These are phyloP conservation scores for Aspergillus cavernicola DNA, from an alignment of 495 filamentous ascomycete genomes.

Conservation along the genomic window DNA sequence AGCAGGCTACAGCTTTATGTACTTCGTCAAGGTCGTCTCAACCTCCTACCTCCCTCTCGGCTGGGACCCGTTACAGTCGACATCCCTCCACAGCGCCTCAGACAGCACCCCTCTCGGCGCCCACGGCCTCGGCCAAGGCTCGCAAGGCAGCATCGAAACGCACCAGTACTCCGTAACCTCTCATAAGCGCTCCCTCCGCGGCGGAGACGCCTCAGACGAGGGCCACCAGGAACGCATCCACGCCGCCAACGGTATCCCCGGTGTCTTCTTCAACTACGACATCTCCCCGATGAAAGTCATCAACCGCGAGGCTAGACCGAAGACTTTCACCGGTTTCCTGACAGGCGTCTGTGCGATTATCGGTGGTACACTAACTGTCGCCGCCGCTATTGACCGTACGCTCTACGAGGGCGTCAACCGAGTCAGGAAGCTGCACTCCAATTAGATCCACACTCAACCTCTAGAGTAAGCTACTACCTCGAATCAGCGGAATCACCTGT, in stretches of 20 bases:
- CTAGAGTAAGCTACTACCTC: background rate
- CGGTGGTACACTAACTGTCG: slow-evolving; percentile 92
- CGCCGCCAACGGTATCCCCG: slow-evolving; percentile 85
- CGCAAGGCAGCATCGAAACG: slow-evolving; percentile 83
- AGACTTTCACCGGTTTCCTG: slow-evolving; percentile 85
- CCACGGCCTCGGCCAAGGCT: slow-evolving; percentile 52
- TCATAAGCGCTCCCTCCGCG: slow-evolving; percentile 79
- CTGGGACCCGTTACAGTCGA: slow-evolving; percentile 56
- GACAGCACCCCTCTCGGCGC: slow-evolving; percentile 55
- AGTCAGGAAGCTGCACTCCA: slow-evolving; percentile 78
- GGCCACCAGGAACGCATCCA: slow-evolving; percentile 89
- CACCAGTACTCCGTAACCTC: slow-evolving; percentile 97
- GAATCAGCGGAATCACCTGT: slow-evolving; percentile 2
- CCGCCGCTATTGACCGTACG: slow-evolving; percentile 86
- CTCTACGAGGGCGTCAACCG: slow-evolving; percentile 83
- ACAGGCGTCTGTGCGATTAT: slow-evolving; percentile 93
- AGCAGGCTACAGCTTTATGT: slow-evolving; percentile 93
- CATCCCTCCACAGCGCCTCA: slow-evolving; percentile 44
- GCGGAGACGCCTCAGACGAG: slow-evolving; percentile 76
- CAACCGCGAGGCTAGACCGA: slow-evolving; percentile 85
- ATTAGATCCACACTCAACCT: slow-evolving; percentile 13
- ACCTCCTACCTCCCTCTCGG: slow-evolving; percentile 91
- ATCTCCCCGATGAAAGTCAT: slow-evolving; percentile 99
- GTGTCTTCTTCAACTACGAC: slow-evolving; percentile 98
- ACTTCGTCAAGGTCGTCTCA: slow-evolving; percentile 97